phyloP scores from a whole-genome alignment of 345 rosid species.

The Durio zibethinus region DNA sequence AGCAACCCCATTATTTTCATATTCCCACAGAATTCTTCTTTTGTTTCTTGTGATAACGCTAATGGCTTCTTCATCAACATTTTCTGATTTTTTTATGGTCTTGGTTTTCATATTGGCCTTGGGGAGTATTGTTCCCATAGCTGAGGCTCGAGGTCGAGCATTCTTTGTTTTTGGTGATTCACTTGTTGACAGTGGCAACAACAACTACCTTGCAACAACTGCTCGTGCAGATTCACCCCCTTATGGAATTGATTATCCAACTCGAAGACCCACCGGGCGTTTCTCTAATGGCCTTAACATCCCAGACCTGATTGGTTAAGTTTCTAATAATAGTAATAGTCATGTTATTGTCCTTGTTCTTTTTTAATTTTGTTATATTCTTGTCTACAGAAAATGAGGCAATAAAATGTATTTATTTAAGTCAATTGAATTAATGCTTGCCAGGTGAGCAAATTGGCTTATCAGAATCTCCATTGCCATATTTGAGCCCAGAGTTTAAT shows the following conservation, averaged over 20 bases:
- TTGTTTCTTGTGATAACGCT: neutral
- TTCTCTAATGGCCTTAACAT: constrained; percentile 86
- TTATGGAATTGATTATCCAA: constrained; percentile 69
- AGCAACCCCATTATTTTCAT: neutral
- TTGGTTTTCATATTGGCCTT: constrained; percentile 21
- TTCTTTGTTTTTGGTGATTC: constrained; percentile 71
- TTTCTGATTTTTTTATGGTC: neutral
- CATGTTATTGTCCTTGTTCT: neutral
- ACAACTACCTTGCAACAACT: constrained; percentile 70
- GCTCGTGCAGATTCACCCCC: constrained; percentile 78
- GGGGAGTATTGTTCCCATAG: constrained; percentile 15
- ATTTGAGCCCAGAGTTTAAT: constrained; percentile 60
- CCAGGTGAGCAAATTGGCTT: constrained; percentile 55
- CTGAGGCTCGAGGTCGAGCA: constrained; percentile 49
- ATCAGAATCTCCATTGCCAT: constrained; percentile 64
- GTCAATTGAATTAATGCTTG: neutral
- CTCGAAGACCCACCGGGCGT: constrained; percentile 62
- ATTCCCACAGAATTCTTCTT: neutral
- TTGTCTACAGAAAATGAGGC: neutral
- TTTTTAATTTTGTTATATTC: neutral
- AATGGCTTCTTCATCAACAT: constrained; percentile 6
- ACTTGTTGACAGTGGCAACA: constrained; percentile 83
- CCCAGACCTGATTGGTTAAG: constrained; percentile 67
- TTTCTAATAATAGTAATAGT: neutral
- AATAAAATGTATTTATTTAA: neutral